phyloP scores from a whole-genome alignment of 2,329 filamentous ascomycete species.

The Sporothrix sp. region DNA sequence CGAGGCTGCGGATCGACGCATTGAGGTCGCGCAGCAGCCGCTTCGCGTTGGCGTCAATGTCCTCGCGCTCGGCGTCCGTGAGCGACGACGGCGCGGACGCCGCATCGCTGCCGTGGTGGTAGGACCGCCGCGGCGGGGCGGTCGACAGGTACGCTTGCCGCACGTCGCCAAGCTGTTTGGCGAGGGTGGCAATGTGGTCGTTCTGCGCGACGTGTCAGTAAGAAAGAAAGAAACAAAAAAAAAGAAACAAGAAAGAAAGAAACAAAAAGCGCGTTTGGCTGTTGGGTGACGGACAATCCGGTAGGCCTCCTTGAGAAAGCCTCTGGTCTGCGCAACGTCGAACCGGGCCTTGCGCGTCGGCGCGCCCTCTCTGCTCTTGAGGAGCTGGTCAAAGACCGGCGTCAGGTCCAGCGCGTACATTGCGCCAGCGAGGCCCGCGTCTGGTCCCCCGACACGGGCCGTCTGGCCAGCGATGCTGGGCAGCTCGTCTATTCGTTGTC shows the following conservation, averaged over 20 bases:
- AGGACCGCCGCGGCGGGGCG: slow-evolving; percentile 50
- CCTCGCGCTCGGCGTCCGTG: slow-evolving; percentile 72
- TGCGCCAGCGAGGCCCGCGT: neutral
- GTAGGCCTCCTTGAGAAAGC: slow-evolving; percentile 89
- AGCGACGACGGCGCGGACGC: slow-evolving; percentile 42
- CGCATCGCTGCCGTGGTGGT: slow-evolving; percentile 40
- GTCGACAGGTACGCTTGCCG: slow-evolving; percentile 88
- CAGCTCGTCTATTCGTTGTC: too few relatives aligned
- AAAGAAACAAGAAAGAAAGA: too few relatives aligned
- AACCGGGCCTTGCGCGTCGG: slow-evolving; percentile 25
- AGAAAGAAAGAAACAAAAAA: too few relatives aligned
- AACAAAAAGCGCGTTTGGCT: too few relatives aligned
- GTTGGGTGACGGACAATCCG: slow-evolving; percentile 71
- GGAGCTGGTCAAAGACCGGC: slow-evolving; percentile 56
- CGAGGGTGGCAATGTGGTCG: slow-evolving; percentile 70
- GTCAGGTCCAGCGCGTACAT: slow-evolving; percentile 50
- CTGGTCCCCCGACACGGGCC: too few relatives aligned
- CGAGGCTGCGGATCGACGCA: slow-evolving; percentile 65
- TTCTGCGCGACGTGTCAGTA: too few relatives aligned
- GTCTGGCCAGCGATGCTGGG: neutral
- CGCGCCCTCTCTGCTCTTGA: slow-evolving; percentile 33
- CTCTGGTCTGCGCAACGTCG: slow-evolving; percentile 53
- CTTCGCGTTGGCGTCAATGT: slow-evolving; percentile 81
- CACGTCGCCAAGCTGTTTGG: slow-evolving; percentile 69
- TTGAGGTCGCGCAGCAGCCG: slow-evolving; percentile 78